phyloP scores from a whole-genome alignment of 129 eudicot genomes.

The Mikania micrantha region DNA sequence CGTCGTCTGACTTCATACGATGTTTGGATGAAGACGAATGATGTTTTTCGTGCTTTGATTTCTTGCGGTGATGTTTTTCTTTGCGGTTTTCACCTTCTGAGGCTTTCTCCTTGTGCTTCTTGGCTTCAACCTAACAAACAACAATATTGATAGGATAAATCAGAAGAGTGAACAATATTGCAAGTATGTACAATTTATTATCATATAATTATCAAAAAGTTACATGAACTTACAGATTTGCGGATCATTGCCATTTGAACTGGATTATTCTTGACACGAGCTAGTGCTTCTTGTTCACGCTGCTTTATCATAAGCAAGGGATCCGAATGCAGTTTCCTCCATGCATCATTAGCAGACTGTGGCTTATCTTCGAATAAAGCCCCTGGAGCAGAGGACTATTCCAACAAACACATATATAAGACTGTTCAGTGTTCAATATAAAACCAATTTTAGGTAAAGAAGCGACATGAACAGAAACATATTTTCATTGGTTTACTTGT shows the following conservation, averaged over 20 bases:
- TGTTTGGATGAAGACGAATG: slow-evolving; percentile 39
- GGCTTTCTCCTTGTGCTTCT: slow-evolving; percentile 52
- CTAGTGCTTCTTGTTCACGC: slow-evolving; percentile 90
- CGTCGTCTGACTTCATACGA: slow-evolving; percentile 34
- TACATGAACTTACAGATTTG: slow-evolving; percentile 53
- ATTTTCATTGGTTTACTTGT: too few species aligned
- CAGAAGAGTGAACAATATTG: neutral
- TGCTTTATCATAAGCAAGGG: slow-evolving; percentile 86
- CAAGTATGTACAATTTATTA: neutral
- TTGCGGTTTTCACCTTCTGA: slow-evolving; percentile 25
- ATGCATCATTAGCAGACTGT: slow-evolving; percentile 92
- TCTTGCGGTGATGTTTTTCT: slow-evolving; percentile 45
- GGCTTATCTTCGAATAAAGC: slow-evolving; percentile 93
- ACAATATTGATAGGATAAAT: neutral
- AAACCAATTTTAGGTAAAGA: too few species aligned
- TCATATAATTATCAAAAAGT: neutral
- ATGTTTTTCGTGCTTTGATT: slow-evolving; percentile 45
- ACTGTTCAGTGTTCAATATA: too few species aligned
- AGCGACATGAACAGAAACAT: too few species aligned
- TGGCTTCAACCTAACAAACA: slow-evolving; percentile 58
- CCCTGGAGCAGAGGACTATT: slow-evolving; percentile 58
- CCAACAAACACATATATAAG: slow-evolving; percentile 3
- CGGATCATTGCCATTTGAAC: slow-evolving; percentile 95
- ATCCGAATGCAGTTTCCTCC: slow-evolving; percentile 95
- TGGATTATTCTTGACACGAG: slow-evolving; percentile 86